These are phyloP conservation scores for Tulasnella sp. DNA, from an alignment of 768 basidiomycete species.

Conservation along the genomic window DNA sequence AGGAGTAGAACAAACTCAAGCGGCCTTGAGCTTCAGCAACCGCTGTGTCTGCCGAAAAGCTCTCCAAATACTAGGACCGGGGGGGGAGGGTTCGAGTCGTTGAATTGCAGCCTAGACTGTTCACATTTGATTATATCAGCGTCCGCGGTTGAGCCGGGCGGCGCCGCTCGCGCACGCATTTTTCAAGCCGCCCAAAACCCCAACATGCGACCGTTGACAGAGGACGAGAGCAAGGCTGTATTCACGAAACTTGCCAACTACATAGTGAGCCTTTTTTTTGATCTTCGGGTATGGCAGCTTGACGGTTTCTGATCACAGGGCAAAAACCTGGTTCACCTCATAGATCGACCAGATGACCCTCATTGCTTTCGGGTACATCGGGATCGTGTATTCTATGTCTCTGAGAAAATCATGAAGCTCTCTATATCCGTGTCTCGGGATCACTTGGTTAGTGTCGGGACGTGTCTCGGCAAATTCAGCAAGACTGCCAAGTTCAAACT, in stretches of 20 bases:
- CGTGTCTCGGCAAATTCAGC: slow-evolving; percentile 95
- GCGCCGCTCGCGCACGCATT: no score
- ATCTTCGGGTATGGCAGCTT: not conserved
- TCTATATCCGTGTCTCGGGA: slow-evolving; percentile 85
- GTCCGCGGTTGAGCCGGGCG: no score
- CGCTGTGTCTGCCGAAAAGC: no score
- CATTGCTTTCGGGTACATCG: slow-evolving; percentile 93
- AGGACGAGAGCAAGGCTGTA: slow-evolving; percentile 92
- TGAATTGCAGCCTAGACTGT: no score
- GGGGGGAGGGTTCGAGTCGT: no score
- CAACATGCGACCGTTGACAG: slow-evolving; percentile 88
- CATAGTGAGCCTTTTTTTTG: slow-evolving; percentile 45
- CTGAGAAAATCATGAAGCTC: slow-evolving; percentile 85
- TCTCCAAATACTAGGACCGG: no score
- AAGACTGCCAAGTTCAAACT: slow-evolving; percentile 97
- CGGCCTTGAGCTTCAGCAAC: no score
- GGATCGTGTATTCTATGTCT: slow-evolving; percentile 93
- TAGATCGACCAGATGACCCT: slow-evolving; percentile 87
- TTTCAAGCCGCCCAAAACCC: no score
- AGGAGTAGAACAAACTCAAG: no score
- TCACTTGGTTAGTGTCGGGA: slow-evolving; percentile 85
- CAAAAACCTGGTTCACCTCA: slow-evolving; percentile 88
- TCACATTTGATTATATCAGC: no score
- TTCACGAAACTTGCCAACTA: slow-evolving; percentile 97
- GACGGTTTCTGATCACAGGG: slow-evolving; percentile 40